These are phyloP conservation scores for Rubroshorea leprosula DNA, from an alignment of 345 rosid species.

Conservation along the genomic window DNA sequence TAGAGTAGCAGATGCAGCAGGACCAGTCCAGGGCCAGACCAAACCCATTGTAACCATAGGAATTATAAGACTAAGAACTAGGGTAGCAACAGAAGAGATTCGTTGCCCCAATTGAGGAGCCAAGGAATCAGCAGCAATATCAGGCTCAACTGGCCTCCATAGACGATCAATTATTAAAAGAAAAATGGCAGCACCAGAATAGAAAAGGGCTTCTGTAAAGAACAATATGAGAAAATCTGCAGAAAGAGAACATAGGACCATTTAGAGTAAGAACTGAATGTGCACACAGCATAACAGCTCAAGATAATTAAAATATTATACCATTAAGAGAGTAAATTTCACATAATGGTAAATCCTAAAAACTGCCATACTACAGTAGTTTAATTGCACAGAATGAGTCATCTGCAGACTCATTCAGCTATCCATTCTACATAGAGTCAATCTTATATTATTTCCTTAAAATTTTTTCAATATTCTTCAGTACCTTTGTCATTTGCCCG, in stretches of 20 bases:
- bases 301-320: not conserved
- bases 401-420: not conserved
- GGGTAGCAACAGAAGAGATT: constrained; percentile 76
- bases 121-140: constrained; percentile 17
- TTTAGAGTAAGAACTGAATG: constrained; percentile 13
- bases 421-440: not conserved
- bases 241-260: constrained; percentile 12
- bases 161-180: constrained; percentile 61
- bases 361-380: not conserved
- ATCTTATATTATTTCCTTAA: not conserved
- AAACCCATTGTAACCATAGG: constrained; percentile 98
- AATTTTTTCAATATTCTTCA: not conserved
- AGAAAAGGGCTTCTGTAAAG: constrained; percentile 98
- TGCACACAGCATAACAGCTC: not conserved
- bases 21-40: constrained; percentile 99
- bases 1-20: constrained; percentile 96
- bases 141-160: constrained; percentile 39
- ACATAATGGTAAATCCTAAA: constrained; percentile 3
- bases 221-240: constrained; percentile 94
- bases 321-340: not conserved
- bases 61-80: constrained; percentile 87
- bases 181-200: constrained; percentile 74
- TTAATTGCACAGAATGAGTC: not conserved
- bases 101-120: constrained; percentile 59
- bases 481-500: not conserved